A percentile compares a stretch with the other conserved stretches of the same genome.
phyloP scores from a whole-genome alignment of 805 yeast genomes.

The Yamadazyma endophytica region DNA sequence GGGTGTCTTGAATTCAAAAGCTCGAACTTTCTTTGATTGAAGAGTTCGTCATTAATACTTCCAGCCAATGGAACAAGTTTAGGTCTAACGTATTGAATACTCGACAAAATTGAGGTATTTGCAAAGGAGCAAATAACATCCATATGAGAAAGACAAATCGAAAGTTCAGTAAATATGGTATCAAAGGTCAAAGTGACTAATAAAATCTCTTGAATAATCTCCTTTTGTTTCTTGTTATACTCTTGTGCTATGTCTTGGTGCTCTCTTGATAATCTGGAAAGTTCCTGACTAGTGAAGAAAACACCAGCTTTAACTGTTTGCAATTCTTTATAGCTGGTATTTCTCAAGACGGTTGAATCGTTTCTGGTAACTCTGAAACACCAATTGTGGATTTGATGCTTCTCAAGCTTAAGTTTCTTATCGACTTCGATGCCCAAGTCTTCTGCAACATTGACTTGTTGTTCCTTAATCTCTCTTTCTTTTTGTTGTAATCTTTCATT shows the following conservation, averaged over 20 bases:
- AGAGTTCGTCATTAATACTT: constrained; percentile 15
- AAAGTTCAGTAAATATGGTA: constrained; percentile 68
- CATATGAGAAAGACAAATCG: constrained; percentile 61
- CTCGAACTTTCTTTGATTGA: constrained; percentile 42
- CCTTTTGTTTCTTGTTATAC: constrained; percentile 71
- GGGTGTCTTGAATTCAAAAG: constrained; percentile 89
- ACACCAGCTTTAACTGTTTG: constrained; percentile 96
- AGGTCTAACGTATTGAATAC: constrained; percentile 77
- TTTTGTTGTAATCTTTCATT: constrained; percentile 54
- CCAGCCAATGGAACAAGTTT: constrained; percentile 52
- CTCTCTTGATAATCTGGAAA: constrained; percentile 57
- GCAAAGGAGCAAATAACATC: constrained; percentile 89
- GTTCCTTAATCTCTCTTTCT: constrained; percentile 49
- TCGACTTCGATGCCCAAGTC: constrained; percentile 80
- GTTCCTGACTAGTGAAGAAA: constrained; percentile 71
- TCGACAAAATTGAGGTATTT: constrained; percentile 72
- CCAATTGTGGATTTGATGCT: constrained; percentile 89
- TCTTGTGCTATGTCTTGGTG: constrained; percentile 56
- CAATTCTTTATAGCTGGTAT: constrained; percentile 63
- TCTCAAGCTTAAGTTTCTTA: constrained; percentile 84
- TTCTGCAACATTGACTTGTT: constrained; percentile 64
- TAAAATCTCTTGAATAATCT: constrained; percentile 79
- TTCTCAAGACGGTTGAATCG: constrained; percentile 77
- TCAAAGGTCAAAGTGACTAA: constrained; percentile 76
- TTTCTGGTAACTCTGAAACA: constrained; percentile 88